Percentiles rank a stretch among this genome's conserved stretches.
phyloP scores from a whole-genome alignment of 2,329 filamentous ascomycete genomes.

The Cladorrhinum sp. region DNA sequence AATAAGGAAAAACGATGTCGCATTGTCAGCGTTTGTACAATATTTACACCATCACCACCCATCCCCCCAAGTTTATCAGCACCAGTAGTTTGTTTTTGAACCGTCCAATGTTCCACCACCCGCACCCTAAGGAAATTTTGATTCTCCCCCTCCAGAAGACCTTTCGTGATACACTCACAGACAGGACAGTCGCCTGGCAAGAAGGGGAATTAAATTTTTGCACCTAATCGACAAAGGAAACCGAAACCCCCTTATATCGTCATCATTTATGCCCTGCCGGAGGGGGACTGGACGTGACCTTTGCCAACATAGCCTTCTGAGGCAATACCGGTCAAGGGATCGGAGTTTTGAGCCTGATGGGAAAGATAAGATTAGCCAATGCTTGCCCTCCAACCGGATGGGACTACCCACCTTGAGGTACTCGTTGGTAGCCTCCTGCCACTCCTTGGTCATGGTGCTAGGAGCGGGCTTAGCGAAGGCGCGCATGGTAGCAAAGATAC shows the following conservation, averaged over 20 bases:
- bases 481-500: conserved; percentile 71
- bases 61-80: conserved; percentile 16
- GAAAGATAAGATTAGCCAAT: conserved; percentile 16
- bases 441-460: conserved; percentile 92
- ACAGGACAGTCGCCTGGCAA: conserved; percentile 8
- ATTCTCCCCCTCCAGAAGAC: conserved; percentile 12
- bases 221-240: conserved; percentile 41
- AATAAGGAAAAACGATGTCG: conserved; percentile 24
- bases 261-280: conserved; percentile 46
- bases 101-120: conserved; percentile 19
- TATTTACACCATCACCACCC: conserved; percentile 31
- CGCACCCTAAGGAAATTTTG: neutral
- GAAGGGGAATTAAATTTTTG: conserved; percentile 16
- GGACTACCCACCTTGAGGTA: conserved; percentile 72
- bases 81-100: conserved; percentile 5
- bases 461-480: conserved; percentile 69
- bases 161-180: conserved; percentile 19
- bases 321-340: conserved; percentile 81
- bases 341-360: conserved; percentile 72
- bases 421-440: conserved; percentile 93
- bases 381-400: neutral
- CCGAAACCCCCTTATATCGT: conserved; percentile 2
- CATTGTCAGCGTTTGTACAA: conserved; percentile 33
- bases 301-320: conserved; percentile 75
- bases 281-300: conserved; percentile 72